Conservation (phyloP, 257 asterid genomes). For the Fraxinus excelsior region DNA sequence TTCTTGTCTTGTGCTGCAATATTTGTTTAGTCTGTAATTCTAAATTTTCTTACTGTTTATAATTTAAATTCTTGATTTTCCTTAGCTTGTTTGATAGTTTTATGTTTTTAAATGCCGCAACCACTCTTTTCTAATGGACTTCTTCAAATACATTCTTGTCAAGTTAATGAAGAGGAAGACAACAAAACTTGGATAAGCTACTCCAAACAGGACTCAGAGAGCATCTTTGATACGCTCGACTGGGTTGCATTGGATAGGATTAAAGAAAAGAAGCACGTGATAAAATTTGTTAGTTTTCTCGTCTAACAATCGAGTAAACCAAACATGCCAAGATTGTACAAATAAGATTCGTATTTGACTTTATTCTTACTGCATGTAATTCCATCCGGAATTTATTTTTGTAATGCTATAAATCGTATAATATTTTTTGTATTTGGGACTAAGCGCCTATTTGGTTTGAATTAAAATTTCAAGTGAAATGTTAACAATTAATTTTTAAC, state of each 20-base stretch:
- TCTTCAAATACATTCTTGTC: neutral
- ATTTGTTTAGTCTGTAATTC: too few species aligned
- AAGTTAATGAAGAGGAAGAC: slow-evolving; percentile 2
- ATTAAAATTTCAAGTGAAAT: too few species aligned
- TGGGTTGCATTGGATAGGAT: neutral
- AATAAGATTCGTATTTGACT: too few species aligned
- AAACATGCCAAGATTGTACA: neutral
- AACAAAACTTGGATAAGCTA: neutral
- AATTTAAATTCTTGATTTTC: neutral
- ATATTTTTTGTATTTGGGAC: too few species aligned
- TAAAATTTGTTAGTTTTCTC: neutral
- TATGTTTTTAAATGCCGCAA: too few species aligned
- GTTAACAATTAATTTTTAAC: too few species aligned
- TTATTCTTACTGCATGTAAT: too few species aligned
- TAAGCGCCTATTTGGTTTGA: too few species aligned
- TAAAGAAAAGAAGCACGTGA: neutral
- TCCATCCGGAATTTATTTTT: too few species aligned
- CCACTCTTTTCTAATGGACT: neutral
- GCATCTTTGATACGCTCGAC: neutral
- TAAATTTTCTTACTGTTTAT: too few species aligned
- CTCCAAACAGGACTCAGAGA: neutral
- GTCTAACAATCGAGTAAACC: neutral
- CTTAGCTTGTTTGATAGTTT: too few species aligned
- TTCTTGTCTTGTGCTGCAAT: too few species aligned
- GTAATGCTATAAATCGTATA: neutral